phyloP scores from a whole-genome alignment of 179 eudicot genomes.

The Spinacia oleracea region DNA sequence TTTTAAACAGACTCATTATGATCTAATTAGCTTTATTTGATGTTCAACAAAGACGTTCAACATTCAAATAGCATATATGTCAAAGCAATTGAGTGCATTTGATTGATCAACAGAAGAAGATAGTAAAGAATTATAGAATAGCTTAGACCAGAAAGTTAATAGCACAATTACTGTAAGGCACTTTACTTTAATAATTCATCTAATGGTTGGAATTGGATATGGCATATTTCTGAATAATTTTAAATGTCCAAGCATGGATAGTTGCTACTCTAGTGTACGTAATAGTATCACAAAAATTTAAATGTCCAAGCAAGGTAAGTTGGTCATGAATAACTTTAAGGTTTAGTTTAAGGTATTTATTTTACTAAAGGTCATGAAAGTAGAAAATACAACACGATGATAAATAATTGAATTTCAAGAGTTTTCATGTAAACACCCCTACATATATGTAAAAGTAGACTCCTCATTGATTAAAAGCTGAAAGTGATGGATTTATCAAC shows the following conservation, averaged over 20 bases:
- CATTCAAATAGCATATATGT: conserved; percentile 24
- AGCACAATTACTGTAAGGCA: neutral
- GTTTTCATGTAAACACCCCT: neutral
- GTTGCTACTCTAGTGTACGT: no score
- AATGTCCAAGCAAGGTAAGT: no score
- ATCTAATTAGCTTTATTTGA: conserved; percentile 8
- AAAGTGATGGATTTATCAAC: neutral
- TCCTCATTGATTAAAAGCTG: neutral
- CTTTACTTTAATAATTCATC: neutral
- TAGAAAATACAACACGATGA: neutral
- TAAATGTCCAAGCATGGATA: no score
- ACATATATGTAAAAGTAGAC: neutral
- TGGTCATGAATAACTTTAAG: no score
- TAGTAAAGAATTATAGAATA: neutral
- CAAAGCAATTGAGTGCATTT: conserved; percentile 18
- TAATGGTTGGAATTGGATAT: neutral
- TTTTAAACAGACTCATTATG: conserved; percentile 16
- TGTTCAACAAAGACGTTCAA: conserved; percentile 29
- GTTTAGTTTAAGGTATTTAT: neutral
- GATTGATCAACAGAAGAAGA: conserved; percentile 10
- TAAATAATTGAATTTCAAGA: neutral
- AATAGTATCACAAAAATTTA: no score
- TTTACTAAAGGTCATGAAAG: neutral
- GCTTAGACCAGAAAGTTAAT: neutral
- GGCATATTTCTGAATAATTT: no score